Evolutionary conservation across 164 flowering plant genomes (phyloP).

Genomic region (Santalum album): DNA sequence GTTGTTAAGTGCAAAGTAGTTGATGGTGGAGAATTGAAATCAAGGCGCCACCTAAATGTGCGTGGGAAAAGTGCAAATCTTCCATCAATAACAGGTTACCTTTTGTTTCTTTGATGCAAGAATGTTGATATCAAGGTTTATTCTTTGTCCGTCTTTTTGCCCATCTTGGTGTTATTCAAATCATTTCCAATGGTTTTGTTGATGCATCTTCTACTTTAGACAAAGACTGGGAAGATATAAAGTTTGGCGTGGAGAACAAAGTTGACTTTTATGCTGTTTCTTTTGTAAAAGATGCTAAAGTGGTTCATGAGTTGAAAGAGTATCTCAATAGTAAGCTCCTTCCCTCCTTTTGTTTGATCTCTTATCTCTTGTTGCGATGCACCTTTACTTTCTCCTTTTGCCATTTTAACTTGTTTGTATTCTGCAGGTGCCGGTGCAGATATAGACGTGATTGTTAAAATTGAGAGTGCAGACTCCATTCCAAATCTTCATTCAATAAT

Average conservation of each 20-base stretch:
- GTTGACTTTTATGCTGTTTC: slow-evolving; percentile 98
- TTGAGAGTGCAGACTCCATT: slow-evolving; percentile 98
- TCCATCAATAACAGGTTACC: slow-evolving; percentile 91
- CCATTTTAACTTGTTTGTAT: not conserved
- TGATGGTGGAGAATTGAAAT: slow-evolving; percentile 96
- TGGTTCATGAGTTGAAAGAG: slow-evolving; percentile 85
- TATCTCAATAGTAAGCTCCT: slow-evolving; percentile 64
- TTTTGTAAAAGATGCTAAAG: slow-evolving; percentile 95
- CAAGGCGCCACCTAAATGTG: slow-evolving; percentile 93
- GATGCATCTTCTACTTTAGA: slow-evolving; percentile 34
- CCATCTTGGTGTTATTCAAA: not conserved
- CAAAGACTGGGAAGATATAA: slow-evolving; percentile 99
- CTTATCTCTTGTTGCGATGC: not conserved
- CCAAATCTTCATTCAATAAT: slow-evolving; percentile 85
- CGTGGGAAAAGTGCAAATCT: slow-evolving; percentile 95
- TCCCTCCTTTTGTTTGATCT: not conserved
- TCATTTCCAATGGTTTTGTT: not conserved
- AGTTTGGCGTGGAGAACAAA: slow-evolving; percentile 94
- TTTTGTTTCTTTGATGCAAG: not conserved
- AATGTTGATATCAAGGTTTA: not conserved
- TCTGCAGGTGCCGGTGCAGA: slow-evolving; percentile 69
- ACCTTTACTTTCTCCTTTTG: not conserved
- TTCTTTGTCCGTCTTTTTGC: slow-evolving; percentile 3
- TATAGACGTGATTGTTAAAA: slow-evolving; percentile 79
- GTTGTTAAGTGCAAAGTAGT: slow-evolving; percentile 71